Evolutionary conservation across 1,284 basidiomycete genomes (phyloP).

Genomic region (Flammula alnicola): DNA sequence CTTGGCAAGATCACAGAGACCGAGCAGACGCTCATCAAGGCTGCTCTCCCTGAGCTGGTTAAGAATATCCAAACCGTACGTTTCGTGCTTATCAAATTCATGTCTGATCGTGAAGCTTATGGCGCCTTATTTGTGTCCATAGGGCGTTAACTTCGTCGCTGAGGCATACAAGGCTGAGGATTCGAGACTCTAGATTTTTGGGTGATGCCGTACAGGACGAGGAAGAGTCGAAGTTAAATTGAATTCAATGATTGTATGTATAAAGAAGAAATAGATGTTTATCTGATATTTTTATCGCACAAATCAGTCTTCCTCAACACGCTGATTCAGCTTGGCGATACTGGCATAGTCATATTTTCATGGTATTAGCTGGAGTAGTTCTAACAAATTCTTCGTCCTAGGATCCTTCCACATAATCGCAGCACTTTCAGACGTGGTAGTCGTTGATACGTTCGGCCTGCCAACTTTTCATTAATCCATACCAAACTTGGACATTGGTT

Average conservation of each 20-base stretch:
- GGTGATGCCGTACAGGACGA: neutral
- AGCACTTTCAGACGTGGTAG: no score
- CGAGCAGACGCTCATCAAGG: conserved; percentile 78
- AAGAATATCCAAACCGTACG: conserved; percentile 71
- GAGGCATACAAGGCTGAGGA: conserved; percentile 39
- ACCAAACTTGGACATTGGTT: no score
- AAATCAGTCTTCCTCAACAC: no score
- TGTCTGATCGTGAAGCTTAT: neutral
- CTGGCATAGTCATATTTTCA: no score
- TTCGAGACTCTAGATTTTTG: conserved; percentile 30
- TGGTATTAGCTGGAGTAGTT: no score
- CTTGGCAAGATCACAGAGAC: conserved; percentile 75
- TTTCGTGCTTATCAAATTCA: conserved; percentile 12
- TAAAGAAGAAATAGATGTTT: conserved; percentile 8
- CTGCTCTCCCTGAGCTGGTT: conserved; percentile 80
- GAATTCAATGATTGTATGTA: conserved; percentile 6
- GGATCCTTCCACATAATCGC: no score
- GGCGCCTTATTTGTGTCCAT: conserved; percentile 2
- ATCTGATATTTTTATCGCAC: no score
- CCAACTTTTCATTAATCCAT: no score
- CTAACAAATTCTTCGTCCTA: no score
- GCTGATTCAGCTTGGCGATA: no score
- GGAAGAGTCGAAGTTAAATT: conserved; percentile 4
- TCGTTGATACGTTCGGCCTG: no score
- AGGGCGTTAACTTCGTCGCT: conserved; percentile 40